Percentiles rank a stretch among this genome's conserved stretches.
These are phyloP conservation scores for Penicillium sp. DNA, from an alignment of 2,329 filamentous ascomycete genomes.

Conservation along the genomic window DNA sequence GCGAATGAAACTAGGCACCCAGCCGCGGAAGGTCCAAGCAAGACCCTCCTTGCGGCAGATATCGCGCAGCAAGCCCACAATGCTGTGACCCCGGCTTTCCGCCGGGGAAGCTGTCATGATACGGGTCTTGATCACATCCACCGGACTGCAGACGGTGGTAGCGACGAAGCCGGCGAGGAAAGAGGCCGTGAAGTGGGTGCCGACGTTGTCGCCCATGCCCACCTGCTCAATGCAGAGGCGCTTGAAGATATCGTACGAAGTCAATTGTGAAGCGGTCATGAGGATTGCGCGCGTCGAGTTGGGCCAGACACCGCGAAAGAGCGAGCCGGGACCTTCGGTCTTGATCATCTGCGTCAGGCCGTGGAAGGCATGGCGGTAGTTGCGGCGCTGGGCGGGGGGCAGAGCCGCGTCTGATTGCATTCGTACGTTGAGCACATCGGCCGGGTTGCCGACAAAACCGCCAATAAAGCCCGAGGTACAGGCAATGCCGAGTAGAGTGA, in stretches of 20 bases:
- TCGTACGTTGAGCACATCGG: conserved; percentile 94
- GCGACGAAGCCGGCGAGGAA: conserved; percentile 67
- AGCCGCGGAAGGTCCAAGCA: conserved; percentile 67
- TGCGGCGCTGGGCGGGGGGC: conserved; percentile 70
- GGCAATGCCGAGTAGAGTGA: conserved; percentile 79
- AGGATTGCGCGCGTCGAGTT: conserved; percentile 65
- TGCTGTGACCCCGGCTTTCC: conserved; percentile 45
- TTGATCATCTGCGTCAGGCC: conserved; percentile 84
- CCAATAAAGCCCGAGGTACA: conserved; percentile 82
- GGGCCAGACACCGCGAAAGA: conserved; percentile 76
- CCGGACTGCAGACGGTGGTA: conserved; percentile 67
- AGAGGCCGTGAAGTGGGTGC: conserved; percentile 64
- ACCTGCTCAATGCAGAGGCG: conserved; percentile 54
- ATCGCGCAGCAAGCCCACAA: conserved; percentile 54
- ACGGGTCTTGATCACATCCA: conserved; percentile 68
- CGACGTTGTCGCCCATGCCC: conserved; percentile 57
- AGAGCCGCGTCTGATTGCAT: conserved; percentile 94
- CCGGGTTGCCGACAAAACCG: conserved; percentile 88
- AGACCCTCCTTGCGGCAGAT: conserved; percentile 61
- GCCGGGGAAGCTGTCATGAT: conserved; percentile 60
- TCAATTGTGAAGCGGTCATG: conserved; percentile 67
- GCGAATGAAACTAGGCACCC: conserved; percentile 68
- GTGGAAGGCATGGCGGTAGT: conserved; percentile 87
- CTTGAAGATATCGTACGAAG: conserved; percentile 67
- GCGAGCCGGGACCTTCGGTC: conserved; percentile 72